Evolutionary conservation across 306 rosid species (phyloP).

Genomic region (Arachis hypogaea): DNA sequence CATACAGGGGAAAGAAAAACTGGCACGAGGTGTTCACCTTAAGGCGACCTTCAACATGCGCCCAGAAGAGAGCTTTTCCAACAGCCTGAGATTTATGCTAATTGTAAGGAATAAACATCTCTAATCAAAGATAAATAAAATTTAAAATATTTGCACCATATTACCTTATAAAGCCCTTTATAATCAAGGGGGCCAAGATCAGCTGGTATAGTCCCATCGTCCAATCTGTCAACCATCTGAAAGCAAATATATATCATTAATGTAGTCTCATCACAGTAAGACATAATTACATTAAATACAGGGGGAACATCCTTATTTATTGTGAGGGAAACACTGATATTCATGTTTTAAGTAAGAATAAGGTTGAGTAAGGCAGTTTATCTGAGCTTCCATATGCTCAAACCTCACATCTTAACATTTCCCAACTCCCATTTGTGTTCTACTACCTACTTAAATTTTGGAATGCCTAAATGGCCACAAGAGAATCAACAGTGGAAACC

Average conservation of each 20-base stretch:
- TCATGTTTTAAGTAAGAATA: slow-evolving; percentile 17
- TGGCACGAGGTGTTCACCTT: slow-evolving; percentile 58
- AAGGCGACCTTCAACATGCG: slow-evolving; percentile 98
- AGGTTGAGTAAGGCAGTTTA: slow-evolving; percentile 14
- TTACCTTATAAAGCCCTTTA: slow-evolving; percentile 93
- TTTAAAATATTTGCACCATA: slow-evolving; percentile 17
- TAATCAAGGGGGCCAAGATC: slow-evolving; percentile 84
- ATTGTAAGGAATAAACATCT: slow-evolving; percentile 43
- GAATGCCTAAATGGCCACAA: slow-evolving; percentile 18
- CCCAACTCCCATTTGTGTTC: slow-evolving; percentile 17
- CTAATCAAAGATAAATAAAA: slow-evolving; percentile 18
- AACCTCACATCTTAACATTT: slow-evolving; percentile 31
- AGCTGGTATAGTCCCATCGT: slow-evolving; percentile 70
- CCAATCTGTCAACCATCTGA: slow-evolving; percentile 98
- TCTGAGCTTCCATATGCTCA: slow-evolving; percentile 9
- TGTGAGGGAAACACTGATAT: not conserved
- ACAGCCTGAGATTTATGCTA: slow-evolving; percentile 78
- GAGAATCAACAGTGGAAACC: slow-evolving; percentile 30
- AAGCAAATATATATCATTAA: slow-evolving; percentile 45
- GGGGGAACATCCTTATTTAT: slow-evolving; percentile 7
- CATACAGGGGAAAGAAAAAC: slow-evolving; percentile 2
- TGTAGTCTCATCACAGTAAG: slow-evolving; percentile 13
- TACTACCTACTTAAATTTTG: slow-evolving; percentile 24
- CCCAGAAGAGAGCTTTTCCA: slow-evolving; percentile 94
- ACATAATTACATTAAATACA: slow-evolving; percentile 9